Percentiles rank a stretch among this genome's conserved stretches.
Evolutionary conservation across 345 rosid genomes (phyloP).

Genomic region (Syzygium aromaticum): DNA sequence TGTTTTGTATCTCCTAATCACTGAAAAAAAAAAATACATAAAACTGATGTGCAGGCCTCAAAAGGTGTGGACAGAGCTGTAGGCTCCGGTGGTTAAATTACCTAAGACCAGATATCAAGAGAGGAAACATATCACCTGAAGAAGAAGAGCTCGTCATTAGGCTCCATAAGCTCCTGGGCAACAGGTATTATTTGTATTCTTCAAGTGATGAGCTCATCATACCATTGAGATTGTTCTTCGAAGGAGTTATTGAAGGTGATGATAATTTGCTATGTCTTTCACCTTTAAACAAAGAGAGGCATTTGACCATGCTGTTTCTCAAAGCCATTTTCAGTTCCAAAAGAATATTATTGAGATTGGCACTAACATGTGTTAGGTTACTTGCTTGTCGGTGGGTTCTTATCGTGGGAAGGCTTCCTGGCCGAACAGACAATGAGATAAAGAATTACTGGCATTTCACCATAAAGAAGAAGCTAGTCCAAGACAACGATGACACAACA

Average conservation of each 20-base stretch:
- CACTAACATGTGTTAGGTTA: neutral
- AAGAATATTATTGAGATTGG: neutral
- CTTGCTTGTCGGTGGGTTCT: conserved; percentile 1
- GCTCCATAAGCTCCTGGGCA: conserved; percentile 14
- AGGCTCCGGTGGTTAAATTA: conserved; percentile 14
- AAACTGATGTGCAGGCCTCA: neutral
- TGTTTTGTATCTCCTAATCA: neutral
- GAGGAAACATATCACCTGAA: conserved; percentile 11
- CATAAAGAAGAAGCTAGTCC: neutral
- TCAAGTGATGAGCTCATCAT: neutral
- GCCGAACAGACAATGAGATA: conserved; percentile 13
- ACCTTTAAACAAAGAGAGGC: neutral
- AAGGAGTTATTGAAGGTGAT: neutral
- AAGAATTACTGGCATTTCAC: conserved; percentile 9
- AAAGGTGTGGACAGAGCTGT: conserved; percentile 13
- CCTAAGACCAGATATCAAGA: conserved; percentile 9
- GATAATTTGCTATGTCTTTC: neutral
- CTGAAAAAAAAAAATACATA: neutral
- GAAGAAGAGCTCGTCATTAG: conserved; percentile 16
- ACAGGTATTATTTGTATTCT: neutral
- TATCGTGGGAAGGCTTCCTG: conserved; percentile 6
- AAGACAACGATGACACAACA: neutral
- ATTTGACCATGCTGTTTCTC: neutral
- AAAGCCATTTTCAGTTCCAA: neutral
- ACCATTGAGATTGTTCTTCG: neutral